Base-by-base conservation (phyloP, 1,139 yeast species). In the Trichomonascaceae sp. region DNA sequence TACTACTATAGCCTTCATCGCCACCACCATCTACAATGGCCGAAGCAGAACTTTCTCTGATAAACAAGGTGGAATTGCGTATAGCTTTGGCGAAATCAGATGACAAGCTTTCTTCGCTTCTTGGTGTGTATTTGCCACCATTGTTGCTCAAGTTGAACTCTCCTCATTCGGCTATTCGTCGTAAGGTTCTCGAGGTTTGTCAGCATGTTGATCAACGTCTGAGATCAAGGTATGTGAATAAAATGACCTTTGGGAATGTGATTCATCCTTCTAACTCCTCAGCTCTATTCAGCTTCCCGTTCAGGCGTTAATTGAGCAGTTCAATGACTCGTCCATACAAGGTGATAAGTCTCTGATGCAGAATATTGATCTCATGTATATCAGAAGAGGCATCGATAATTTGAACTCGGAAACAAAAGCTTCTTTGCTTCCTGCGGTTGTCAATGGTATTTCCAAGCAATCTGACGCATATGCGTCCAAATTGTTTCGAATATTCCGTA, bases 121-220 rank as follows among this genome's bases (percentile, higher is more conserved):
- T 93, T 45, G 76, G 76, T 18, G 68, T 81, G 1, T 93, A 87
- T 65, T 74, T 93, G 49, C 77, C 90, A 1, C 97, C 99, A 1
- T 68, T 91, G 43, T 70, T 93, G 43, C 73, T 91, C 57, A 93
- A 93, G 66, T 76, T 91, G 56, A 81, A 85, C 3, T 89, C 97
- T 43, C 80, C 84, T 2, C 80, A 87, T 67, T 73, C 75, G 0
- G 72, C 79, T n/a, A 96, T 87, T 0, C 75, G 95, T 56, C 74
- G 78, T 47, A 84, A 86, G 51, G 84, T 91, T 1, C 76, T 85
- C 46, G 82, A 82, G 58, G 79, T 85, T 24, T 75, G 88, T 50
- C 84, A 83, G 58, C 84, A 86, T 64, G 64, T 88, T 18, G 76
- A 85, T 53, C 83, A 89, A 0, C 75, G 96, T 55, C 73, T 88